phyloP scores from a whole-genome alignment of 257 asterid species.

The Solanum pinnatisectum region DNA sequence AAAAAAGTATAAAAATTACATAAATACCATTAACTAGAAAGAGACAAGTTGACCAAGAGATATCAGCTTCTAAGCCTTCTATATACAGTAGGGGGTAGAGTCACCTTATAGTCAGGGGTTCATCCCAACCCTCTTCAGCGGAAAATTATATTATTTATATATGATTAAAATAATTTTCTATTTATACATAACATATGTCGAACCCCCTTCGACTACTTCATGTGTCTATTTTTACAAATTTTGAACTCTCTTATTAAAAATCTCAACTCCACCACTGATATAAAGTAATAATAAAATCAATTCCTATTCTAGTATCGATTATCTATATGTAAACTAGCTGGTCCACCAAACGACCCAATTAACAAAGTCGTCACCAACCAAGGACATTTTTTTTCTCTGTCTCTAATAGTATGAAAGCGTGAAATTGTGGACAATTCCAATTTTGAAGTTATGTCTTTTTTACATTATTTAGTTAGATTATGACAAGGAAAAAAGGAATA shows the following conservation, averaged over 20 bases:
- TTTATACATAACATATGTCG: too few relatives aligned
- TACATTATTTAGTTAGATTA: background rate
- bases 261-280: rapidly evolving
- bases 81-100: too few relatives aligned
- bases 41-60: too few relatives aligned
- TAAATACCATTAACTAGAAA: too few relatives aligned
- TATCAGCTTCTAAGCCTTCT: too few relatives aligned
- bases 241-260: too few relatives aligned
- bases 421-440: background rate
- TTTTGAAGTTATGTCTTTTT: background rate
- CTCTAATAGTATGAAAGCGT: background rate
- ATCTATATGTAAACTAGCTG: background rate
- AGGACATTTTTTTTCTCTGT: background rate
- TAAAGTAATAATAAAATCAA: background rate
- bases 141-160: too few relatives aligned
- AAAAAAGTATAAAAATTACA: too few relatives aligned
- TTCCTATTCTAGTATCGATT: background rate
- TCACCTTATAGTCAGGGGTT: too few relatives aligned
- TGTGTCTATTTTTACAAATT: too few relatives aligned
- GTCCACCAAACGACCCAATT: background rate
- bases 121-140: rapidly evolving
- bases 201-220: rapidly evolving
- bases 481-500: background rate
- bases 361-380: background rate
- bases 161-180: too few relatives aligned